A percentile compares a stretch with the other conserved stretches of the same genome.
These are phyloP conservation scores for Ogataea trehalophila DNA, from an alignment of 805 yeast species.

Conservation along the genomic window DNA sequence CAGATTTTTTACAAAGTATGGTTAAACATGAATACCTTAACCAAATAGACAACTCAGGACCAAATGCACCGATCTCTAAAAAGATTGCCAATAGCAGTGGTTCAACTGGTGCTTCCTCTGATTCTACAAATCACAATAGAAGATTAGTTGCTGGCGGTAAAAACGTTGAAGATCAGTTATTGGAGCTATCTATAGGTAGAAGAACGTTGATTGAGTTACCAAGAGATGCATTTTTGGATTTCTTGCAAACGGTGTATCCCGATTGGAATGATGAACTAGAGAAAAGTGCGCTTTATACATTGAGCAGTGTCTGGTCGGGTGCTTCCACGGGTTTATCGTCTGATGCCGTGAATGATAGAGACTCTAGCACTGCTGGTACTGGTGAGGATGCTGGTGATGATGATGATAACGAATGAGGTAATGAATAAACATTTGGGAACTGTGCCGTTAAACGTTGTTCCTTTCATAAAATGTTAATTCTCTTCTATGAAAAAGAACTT, in stretches of 20 bases:
- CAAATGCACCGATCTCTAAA: not conserved
- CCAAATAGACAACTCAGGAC: conserved; percentile 19
- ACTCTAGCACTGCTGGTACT: not conserved
- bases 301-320: conserved; percentile 17
- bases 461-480: too few relatives aligned
- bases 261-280: conserved; percentile 28
- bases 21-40: conserved; percentile 26
- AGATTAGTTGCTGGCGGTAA: conserved; percentile 4
- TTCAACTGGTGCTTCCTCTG: not conserved
- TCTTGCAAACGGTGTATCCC: conserved; percentile 23
- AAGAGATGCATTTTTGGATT: conserved; percentile 18
- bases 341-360: too few relatives aligned
- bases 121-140: not conserved
- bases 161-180: conserved; percentile 20
- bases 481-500: too few relatives aligned
- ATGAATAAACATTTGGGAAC: not conserved
- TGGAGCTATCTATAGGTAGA: conserved; percentile 27
- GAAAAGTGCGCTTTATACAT: conserved; percentile 22
- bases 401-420: not conserved
- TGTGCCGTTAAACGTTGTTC: not conserved
- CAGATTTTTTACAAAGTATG: conserved; percentile 18
- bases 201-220: conserved; percentile 25
- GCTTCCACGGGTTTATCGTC: conserved; percentile 1
- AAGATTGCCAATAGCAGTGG: not conserved
- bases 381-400: not conserved